phyloP scores from a whole-genome alignment of 495 filamentous ascomycete genomes.

The Barbatosphaeria neglecta region DNA sequence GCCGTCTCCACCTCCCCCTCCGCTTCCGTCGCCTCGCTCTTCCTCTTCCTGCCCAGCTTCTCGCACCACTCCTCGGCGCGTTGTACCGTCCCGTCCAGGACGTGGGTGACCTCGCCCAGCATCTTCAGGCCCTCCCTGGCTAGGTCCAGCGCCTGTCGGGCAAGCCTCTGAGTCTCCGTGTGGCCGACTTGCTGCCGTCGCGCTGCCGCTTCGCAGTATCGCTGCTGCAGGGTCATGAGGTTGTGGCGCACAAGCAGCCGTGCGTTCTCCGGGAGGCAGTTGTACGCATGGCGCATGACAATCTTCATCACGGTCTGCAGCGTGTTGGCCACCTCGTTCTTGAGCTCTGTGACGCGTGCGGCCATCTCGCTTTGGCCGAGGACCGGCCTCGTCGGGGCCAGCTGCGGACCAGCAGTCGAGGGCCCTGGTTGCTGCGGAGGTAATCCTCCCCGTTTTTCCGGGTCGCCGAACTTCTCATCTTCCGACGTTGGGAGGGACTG shows the following conservation, averaged over 20 bases:
- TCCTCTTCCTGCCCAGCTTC: slow-evolving; percentile 49
- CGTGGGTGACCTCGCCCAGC: slow-evolving; percentile 70
- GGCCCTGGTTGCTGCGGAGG: slow-evolving; percentile 6
- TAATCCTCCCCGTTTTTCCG: slow-evolving; percentile 9
- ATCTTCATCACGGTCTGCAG: slow-evolving; percentile 65
- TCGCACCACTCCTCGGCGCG: slow-evolving; percentile 84
- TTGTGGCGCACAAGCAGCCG: slow-evolving; percentile 64
- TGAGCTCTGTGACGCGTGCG: slow-evolving; percentile 55
- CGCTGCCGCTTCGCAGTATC: slow-evolving; percentile 46
- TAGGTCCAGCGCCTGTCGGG: slow-evolving; percentile 63
- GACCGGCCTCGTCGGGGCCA: slow-evolving; percentile 12
- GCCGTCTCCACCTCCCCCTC: slow-evolving; percentile 3
- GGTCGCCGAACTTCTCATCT: slow-evolving; percentile 7
- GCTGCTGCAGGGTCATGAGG: slow-evolving; percentile 63
- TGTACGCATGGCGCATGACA: slow-evolving; percentile 74
- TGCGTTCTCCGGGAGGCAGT: slow-evolving; percentile 76
- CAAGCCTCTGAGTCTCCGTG: slow-evolving; percentile 35
- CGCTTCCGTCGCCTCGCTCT: slow-evolving; percentile 7
- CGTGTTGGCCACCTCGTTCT: slow-evolving; percentile 61
- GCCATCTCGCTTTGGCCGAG: slow-evolving; percentile 31
- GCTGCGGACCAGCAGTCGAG: too few species aligned
- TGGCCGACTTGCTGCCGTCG: slow-evolving; percentile 12
- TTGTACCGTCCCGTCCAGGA: slow-evolving; percentile 71
- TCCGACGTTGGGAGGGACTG: slow-evolving; percentile 5
- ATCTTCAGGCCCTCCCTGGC: slow-evolving; percentile 83